phyloP scores from a whole-genome alignment of 768 basidiomycete genomes.

The Mycena belliarum region DNA sequence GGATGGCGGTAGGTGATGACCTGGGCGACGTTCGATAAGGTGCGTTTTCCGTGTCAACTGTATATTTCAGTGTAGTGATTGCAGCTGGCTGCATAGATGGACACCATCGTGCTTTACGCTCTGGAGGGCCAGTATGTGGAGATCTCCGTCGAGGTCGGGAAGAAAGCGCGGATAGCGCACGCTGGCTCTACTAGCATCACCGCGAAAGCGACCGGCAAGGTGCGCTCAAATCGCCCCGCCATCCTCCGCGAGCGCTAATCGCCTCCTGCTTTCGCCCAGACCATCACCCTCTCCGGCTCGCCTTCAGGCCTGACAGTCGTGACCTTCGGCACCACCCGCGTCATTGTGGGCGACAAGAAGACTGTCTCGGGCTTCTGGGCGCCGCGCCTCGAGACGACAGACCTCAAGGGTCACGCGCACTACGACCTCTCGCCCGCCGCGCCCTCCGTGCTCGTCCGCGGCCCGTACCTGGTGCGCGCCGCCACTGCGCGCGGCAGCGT shows the following conservation, averaged over 20 bases:
- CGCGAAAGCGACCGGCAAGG: conserved; percentile 22
- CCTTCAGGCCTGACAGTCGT: conserved; percentile 41
- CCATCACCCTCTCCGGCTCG: conserved; percentile 22
- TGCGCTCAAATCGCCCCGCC: neutral
- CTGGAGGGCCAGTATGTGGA: conserved; percentile 39
- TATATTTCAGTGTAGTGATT: too few relatives aligned
- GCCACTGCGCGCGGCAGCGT: conserved; percentile 27
- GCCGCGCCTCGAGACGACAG: conserved; percentile 43
- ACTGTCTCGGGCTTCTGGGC: conserved; percentile 64
- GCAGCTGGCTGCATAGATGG: conserved; percentile 20
- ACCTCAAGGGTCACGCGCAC: conserved; percentile 22
- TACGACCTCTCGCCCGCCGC: conserved; percentile 32
- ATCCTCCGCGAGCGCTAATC: too few relatives aligned
- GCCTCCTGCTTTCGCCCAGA: neutral
- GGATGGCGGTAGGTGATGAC: conserved; percentile 35
- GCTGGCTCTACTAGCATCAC: conserved; percentile 26
- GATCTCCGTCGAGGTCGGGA: conserved; percentile 20
- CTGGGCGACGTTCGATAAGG: conserved; percentile 40
- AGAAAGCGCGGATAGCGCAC: conserved; percentile 19
- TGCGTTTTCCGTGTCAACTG: neutral
- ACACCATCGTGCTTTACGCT: conserved; percentile 39
- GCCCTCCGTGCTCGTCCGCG: conserved; percentile 33
- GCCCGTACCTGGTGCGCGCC: conserved; percentile 37
- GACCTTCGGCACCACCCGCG: conserved; percentile 44
- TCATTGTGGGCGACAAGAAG: conserved; percentile 60